Percentiles rank a stretch among this genome's conserved stretches.
These are phyloP conservation scores for Hypoxylon sp. DNA, from an alignment of 2,329 filamentous ascomycete species.

Conservation along the genomic window DNA sequence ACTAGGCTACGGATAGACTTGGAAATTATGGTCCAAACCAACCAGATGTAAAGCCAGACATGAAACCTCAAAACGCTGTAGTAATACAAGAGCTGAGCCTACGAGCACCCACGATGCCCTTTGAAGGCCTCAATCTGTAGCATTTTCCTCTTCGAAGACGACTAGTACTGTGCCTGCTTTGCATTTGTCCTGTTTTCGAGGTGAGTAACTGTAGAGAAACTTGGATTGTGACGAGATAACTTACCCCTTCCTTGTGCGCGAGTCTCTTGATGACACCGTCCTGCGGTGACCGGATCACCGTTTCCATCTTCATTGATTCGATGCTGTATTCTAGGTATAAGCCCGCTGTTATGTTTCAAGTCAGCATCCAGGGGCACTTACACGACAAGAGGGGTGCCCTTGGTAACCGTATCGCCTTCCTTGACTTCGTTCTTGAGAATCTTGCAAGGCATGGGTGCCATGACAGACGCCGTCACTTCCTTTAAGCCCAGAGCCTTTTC, in stretches of 20 bases:
- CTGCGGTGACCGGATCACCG: conserved; percentile 79
- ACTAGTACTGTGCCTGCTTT: conserved; percentile 79
- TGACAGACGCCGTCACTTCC: conserved; percentile 80
- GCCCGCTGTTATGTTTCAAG: neutral
- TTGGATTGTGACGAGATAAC: conserved; percentile 42
- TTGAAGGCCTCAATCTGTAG: neutral
- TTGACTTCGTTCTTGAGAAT: conserved; percentile 87
- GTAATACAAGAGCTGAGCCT: too few relatives aligned
- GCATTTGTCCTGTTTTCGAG: conserved; percentile 69
- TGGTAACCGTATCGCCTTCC: conserved; percentile 82
- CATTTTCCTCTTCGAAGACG: conserved; percentile 67
- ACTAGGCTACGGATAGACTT: too few relatives aligned
- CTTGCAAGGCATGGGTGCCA: conserved; percentile 97
- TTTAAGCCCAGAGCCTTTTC: conserved; percentile 87
- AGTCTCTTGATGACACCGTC: conserved; percentile 75
- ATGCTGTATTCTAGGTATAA: conserved; percentile 57
- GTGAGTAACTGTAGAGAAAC: conserved; percentile 31
- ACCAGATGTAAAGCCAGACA: too few relatives aligned
- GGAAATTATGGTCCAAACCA: too few relatives aligned
- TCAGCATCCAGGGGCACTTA: conserved; percentile 52
- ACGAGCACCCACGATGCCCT: too few relatives aligned
- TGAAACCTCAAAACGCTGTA: too few relatives aligned
- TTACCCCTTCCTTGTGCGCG: conserved; percentile 77
- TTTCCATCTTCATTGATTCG: conserved; percentile 92
- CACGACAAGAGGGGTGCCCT: conserved; percentile 87